phyloP scores from a whole-genome alignment of 140 eudicot species.

The Erigeron philadelphicus region DNA sequence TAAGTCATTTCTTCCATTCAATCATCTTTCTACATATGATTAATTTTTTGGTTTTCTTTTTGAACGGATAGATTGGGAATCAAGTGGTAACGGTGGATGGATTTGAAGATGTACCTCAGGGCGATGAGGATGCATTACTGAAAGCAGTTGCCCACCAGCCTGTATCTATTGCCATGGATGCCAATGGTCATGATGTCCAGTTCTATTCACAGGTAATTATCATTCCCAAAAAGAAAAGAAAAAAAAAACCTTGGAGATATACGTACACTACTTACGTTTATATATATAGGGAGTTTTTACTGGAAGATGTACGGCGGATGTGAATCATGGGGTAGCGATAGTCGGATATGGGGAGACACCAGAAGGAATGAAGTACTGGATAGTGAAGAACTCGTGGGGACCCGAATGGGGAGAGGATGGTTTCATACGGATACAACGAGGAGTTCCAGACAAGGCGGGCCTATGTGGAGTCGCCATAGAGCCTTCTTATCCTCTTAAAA shows the following conservation, averaged over 20 bases:
- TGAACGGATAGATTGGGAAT: conserved; percentile 19
- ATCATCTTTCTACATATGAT: neutral
- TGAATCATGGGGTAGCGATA: conserved; percentile 62
- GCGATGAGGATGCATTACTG: conserved; percentile 44
- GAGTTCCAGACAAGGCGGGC: conserved; percentile 38
- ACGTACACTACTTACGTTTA: neutral
- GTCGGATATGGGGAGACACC: conserved; percentile 62
- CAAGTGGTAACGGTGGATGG: conserved; percentile 36
- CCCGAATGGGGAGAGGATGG: conserved; percentile 77
- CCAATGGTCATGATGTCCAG: conserved; percentile 55
- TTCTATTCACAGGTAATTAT: conserved; percentile 47
- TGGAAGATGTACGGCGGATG: conserved; percentile 47
- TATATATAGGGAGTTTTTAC: conserved; percentile 53
- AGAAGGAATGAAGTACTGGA: conserved; percentile 76
- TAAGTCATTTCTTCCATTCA: neutral
- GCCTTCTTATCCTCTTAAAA: conserved; percentile 65
- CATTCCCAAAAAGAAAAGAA: neutral
- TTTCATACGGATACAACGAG: conserved; percentile 49
- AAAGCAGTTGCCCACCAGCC: conserved; percentile 71
- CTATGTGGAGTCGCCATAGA: conserved; percentile 63
- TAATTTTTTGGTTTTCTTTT: neutral
- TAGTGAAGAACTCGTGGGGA: conserved; percentile 81
- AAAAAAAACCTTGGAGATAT: neutral
- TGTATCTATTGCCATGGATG: conserved; percentile 54
- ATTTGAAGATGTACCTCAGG: conserved; percentile 40